Base-by-base conservation (phyloP, 1,284 basidiomycete species). In the Exobasidium rhododendri region DNA sequence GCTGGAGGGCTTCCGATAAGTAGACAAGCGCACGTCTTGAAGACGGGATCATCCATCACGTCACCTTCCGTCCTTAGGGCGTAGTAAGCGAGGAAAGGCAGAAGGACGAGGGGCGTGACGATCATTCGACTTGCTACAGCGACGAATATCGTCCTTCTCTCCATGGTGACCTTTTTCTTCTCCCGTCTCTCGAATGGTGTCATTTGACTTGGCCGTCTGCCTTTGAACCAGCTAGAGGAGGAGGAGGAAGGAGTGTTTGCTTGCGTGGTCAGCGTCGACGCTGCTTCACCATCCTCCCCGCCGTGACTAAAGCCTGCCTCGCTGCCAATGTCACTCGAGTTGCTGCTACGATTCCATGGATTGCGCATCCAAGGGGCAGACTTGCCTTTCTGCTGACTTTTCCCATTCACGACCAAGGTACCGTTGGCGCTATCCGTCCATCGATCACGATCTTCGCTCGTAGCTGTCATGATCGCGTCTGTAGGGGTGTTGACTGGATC, bases 51-150 rank as follows among this genome's bases (percentile, higher is more conserved):
- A 65, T 65, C 72, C 47, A 70, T 68, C 4, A 72, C 65, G 32
- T 66, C 62, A 24, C 58, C 26, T 13, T 52, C 32, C 45, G 66
- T 73, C 11, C 53, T 64, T 24, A 69, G 64, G 35, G 49, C 69
- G 32, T 59, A 66, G 67, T 68, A 77, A n/a, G 74, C 71, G 13
- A 81, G 46, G 63, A 63, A 35, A 54, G 61, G 81, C 0, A 82
- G 56, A 58, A 94, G 81, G 10, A 94, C 61, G 49, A 89, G 64
- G 0, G 92, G 93, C 7, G 90, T 89, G 65, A 97, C 75, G 47
- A 97, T 77, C 93, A 96, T 97, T 65, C 93, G 83, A 58, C 88
- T 84, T 20, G 86, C 56, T 22, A 94, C 85, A 3, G 91, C 86
- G 14, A 96, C 85, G 29, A 88, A 80, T 20, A 97, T 88, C 3